Conservation (phyloP, 139 green algal genomes). For the Haematococcus sp. region DNA sequence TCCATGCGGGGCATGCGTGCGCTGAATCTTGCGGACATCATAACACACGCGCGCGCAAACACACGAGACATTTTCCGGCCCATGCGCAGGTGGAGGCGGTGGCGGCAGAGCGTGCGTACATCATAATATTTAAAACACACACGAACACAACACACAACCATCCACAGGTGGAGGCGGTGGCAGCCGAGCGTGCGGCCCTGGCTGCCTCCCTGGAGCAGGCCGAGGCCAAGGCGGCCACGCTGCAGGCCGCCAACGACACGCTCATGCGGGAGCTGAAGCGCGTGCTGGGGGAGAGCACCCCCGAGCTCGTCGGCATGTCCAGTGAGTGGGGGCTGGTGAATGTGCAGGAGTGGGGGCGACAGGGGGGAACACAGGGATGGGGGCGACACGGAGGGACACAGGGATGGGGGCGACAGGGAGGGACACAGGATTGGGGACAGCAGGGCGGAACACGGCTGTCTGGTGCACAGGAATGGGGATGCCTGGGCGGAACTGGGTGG, state of each 20-base stretch:
- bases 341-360: too few relatives aligned
- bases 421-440: too few relatives aligned
- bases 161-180: neutral
- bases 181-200: slow-evolving; percentile 9
- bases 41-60: too few relatives aligned
- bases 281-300: slow-evolving; percentile 25
- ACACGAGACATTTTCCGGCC: too few relatives aligned
- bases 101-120: slow-evolving; percentile 8
- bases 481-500: neutral
- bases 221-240: slow-evolving; percentile 3
- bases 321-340: neutral
- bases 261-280: slow-evolving; percentile 19
- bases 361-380: too few relatives aligned
- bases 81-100: neutral
- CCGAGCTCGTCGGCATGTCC: slow-evolving; percentile 30
- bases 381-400: too few relatives aligned
- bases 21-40: too few relatives aligned
- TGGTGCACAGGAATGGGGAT: neutral
- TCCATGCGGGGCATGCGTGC: too few relatives aligned
- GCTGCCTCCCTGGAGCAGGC: slow-evolving; percentile 4
- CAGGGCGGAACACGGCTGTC: too few relatives aligned
- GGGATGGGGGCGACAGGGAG: too few relatives aligned
- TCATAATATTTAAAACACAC: too few relatives aligned
- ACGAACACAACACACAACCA: too few relatives aligned
- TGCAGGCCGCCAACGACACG: slow-evolving; percentile 14